Evolutionary conservation across 2,329 filamentous ascomycete species (phyloP).

Genomic region (Chrysoporthe deuterocubensis): DNA sequence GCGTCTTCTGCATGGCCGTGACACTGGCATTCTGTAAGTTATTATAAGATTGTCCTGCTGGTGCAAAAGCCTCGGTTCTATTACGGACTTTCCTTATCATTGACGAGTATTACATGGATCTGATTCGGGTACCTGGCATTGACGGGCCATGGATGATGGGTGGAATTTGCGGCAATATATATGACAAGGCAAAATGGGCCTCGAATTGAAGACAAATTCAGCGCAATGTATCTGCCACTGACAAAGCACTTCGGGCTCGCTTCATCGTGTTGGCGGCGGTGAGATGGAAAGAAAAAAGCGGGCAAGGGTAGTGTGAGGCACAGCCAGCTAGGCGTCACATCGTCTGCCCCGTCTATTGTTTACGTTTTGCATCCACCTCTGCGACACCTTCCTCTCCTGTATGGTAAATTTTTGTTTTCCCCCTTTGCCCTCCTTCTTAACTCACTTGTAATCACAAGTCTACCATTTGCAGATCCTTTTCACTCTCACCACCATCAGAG

Average conservation of each 20-base stretch:
- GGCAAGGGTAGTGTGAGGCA: neutral
- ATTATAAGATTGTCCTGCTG: no score
- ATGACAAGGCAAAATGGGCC: neutral
- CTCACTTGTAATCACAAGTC: no score
- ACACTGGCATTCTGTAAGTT: no score
- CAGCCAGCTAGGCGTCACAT: neutral
- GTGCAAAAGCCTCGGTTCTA: no score
- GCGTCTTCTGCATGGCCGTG: no score
- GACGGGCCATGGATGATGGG: neutral
- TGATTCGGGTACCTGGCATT: neutral
- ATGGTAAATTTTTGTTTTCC: neutral
- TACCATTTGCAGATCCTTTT: no score
- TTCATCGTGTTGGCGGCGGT: neutral
- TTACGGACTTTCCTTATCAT: no score
- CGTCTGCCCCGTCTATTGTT: no score
- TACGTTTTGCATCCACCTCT: no score
- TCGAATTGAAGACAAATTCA: neutral
- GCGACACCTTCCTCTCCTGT: neutral
- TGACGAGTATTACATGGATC: neutral
- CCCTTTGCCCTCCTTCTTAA: no score
- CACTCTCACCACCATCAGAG: no score
- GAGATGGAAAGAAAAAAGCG: neutral
- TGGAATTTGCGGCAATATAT: neutral
- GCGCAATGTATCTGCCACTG: neutral
- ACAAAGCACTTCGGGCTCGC: neutral